A percentile compares a stretch with the other conserved stretches of the same genome.
These are phyloP conservation scores for Mycena galopus DNA, from an alignment of 768 basidiomycete genomes.

Conservation along the genomic window DNA sequence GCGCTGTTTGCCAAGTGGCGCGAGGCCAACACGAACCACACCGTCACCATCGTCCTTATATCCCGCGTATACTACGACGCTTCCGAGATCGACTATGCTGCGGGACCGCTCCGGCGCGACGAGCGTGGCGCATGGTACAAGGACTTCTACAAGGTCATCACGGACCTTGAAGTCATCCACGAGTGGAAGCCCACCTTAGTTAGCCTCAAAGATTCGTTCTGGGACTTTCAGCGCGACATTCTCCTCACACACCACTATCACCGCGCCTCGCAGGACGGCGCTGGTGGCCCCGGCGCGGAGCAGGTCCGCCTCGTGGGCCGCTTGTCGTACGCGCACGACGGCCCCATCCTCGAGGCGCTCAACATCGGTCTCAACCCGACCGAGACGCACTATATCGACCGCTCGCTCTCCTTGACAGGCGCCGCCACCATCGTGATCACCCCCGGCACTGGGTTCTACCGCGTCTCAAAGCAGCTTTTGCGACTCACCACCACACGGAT, in stretches of 20 bases:
- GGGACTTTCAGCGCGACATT: conserved; percentile 93
- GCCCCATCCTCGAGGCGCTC: conserved; percentile 94
- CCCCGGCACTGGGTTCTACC: conserved; percentile 94
- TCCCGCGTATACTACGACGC: conserved; percentile 92
- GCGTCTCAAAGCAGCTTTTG: conserved; percentile 90
- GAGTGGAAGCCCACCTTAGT: conserved; percentile 93
- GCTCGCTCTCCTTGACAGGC: conserved; percentile 92
- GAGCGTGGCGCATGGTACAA: conserved; percentile 89
- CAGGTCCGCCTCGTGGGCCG: conserved; percentile 81
- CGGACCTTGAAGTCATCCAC: conserved; percentile 88
- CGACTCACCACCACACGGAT: conserved; percentile 93
- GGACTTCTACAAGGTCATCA: conserved; percentile 96
- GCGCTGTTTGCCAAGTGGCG: conserved; percentile 89
- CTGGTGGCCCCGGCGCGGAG: conserved; percentile 57
- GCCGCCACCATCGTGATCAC: conserved; percentile 87
- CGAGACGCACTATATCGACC: conserved; percentile 95
- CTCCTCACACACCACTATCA: conserved; percentile 92
- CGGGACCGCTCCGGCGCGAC: conserved; percentile 82
- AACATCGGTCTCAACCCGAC: conserved; percentile 94
- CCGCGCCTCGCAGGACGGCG: conserved; percentile 68
- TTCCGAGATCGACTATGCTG: conserved; percentile 84
- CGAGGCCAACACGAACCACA: conserved; percentile 89
- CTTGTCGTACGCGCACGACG: conserved; percentile 91
- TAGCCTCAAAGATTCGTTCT: conserved; percentile 89
- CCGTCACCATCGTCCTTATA: conserved; percentile 93